Conservation (phyloP, 2,329 filamentous ascomycete species). For the Clonostachys rosea region DNA sequence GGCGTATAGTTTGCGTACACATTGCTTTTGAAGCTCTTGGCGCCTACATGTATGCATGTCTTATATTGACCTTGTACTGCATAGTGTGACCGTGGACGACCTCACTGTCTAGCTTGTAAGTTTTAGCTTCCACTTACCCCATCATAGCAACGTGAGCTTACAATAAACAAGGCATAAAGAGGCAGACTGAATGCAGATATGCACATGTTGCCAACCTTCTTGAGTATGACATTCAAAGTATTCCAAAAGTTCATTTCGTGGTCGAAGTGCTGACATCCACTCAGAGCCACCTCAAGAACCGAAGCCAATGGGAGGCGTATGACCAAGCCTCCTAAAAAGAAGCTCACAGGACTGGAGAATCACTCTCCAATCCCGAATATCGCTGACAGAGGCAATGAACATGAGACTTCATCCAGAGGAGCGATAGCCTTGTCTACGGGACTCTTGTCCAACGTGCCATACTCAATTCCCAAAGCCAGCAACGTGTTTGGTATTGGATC, state of each 20-base stretch:
- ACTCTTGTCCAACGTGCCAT: constrained; percentile 68
- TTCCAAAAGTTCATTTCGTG: not conserved
- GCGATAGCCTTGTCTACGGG: constrained; percentile 53
- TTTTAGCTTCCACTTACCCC: constrained; percentile 2
- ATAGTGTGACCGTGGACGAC: constrained; percentile 71
- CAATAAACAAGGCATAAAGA: constrained; percentile 60
- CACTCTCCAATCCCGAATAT: constrained; percentile 45
- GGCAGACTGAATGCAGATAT: constrained; percentile 72
- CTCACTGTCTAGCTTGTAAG: constrained; percentile 63
- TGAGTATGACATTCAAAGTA: constrained; percentile 46
- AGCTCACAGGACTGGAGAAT: constrained; percentile 19
- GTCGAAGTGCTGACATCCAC: constrained; percentile 4
- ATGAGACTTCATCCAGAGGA: constrained; percentile 40
- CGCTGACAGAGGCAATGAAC: constrained; percentile 45
- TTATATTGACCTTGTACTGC: not conserved
- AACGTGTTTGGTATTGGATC: constrained; percentile 79
- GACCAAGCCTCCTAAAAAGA: constrained; percentile 54
- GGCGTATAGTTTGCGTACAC: not conserved
- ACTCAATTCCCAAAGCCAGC: constrained; percentile 64
- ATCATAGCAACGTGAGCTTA: constrained; percentile 5
- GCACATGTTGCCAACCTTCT: constrained; percentile 72
- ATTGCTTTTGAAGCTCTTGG: not conserved
- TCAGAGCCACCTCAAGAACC: constrained; percentile 52
- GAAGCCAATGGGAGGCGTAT: constrained; percentile 49
- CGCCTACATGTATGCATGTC: not conserved